These are phyloP conservation scores for Fragosphaeria purpurea DNA, from an alignment of 2,329 filamentous ascomycete genomes.

Conservation along the genomic window DNA sequence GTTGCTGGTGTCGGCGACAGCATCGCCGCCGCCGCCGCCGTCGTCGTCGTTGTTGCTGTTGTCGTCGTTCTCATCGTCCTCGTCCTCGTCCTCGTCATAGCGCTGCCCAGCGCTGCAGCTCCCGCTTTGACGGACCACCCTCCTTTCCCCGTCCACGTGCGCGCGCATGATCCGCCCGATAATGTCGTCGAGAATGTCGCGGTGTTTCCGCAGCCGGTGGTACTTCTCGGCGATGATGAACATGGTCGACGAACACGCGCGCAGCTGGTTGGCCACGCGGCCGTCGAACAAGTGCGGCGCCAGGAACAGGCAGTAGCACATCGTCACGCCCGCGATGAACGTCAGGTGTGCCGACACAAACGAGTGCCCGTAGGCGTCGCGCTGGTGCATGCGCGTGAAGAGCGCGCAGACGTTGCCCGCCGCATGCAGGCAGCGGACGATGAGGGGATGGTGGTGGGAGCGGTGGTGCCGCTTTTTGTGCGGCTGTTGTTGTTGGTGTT, in stretches of 20 bases:
- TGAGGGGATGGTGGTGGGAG: slow-evolving; percentile 25
- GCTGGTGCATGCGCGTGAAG: slow-evolving; percentile 29
- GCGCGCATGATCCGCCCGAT: slow-evolving; percentile 34
- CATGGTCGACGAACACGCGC: slow-evolving; percentile 36
- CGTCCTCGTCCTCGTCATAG: not conserved
- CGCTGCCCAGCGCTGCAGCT: too few relatives aligned
- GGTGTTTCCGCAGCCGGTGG: slow-evolving; percentile 34
- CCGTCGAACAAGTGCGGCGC: slow-evolving; percentile 35
- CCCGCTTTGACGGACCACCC: too few relatives aligned
- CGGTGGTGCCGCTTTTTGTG: too few relatives aligned
- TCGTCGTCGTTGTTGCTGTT: not conserved
- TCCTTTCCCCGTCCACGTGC: too few relatives aligned
- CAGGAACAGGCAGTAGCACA: slow-evolving; percentile 27
- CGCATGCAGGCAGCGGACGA: slow-evolving; percentile 30
- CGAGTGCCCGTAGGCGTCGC: slow-evolving; percentile 28
- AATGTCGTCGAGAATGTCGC: slow-evolving; percentile 35
- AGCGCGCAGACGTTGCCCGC: slow-evolving; percentile 31
- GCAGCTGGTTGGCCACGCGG: slow-evolving; percentile 35
- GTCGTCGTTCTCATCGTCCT: not conserved
- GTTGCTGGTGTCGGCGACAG: not conserved
- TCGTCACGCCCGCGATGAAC: slow-evolving; percentile 31
- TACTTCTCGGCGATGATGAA: slow-evolving; percentile 39
- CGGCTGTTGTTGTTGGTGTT: too few relatives aligned
- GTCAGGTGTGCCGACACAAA: slow-evolving; percentile 32
- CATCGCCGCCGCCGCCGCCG: not conserved